phyloP scores from a whole-genome alignment of 1,284 basidiomycete species.

The Naganishia liquefaciens region DNA sequence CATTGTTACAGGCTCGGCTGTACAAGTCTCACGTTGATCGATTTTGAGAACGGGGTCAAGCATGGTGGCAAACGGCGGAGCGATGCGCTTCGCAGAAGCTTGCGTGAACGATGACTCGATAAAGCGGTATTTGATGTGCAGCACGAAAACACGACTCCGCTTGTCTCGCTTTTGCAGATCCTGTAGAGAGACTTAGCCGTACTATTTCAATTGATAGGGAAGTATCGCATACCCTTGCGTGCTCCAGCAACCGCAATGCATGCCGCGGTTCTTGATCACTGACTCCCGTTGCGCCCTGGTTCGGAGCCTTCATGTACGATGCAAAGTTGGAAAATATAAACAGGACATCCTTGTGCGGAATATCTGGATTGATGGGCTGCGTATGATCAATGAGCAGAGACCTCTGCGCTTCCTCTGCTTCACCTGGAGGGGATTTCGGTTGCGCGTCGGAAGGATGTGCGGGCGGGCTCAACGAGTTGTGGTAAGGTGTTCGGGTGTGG shows the following conservation, averaged over 20 bases:
- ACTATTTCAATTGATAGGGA: not conserved
- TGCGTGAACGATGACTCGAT: slow-evolving; percentile 18
- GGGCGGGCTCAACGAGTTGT: slow-evolving; percentile 10
- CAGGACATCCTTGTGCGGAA: slow-evolving; percentile 45
- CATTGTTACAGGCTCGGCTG: too few species aligned
- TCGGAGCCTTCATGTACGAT: slow-evolving; percentile 47
- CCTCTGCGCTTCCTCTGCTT: not conserved
- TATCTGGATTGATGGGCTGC: slow-evolving; percentile 42
- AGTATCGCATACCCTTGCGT: slow-evolving; percentile 43
- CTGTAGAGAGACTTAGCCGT: not conserved
- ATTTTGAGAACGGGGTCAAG: slow-evolving; percentile 48
- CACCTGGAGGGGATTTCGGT: not conserved
- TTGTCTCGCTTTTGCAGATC: slow-evolving; percentile 17
- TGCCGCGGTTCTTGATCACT: slow-evolving; percentile 43
- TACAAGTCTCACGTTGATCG: slow-evolving; percentile 44
- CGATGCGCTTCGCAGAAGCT: slow-evolving; percentile 27
- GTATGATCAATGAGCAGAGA: not conserved
- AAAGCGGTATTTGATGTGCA: slow-evolving; percentile 50
- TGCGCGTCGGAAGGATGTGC: not conserved
- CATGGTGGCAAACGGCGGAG: slow-evolving; percentile 45
- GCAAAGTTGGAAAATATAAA: slow-evolving; percentile 49
- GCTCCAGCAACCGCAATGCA: slow-evolving; percentile 45
- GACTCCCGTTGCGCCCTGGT: slow-evolving; percentile 43
- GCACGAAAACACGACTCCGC: slow-evolving; percentile 38
- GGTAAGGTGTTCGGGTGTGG: slow-evolving; percentile 14